Evolutionary conservation across 2,329 filamentous ascomycete species (phyloP).

Genomic region (Magnaporthiopsis rhizophila): DNA sequence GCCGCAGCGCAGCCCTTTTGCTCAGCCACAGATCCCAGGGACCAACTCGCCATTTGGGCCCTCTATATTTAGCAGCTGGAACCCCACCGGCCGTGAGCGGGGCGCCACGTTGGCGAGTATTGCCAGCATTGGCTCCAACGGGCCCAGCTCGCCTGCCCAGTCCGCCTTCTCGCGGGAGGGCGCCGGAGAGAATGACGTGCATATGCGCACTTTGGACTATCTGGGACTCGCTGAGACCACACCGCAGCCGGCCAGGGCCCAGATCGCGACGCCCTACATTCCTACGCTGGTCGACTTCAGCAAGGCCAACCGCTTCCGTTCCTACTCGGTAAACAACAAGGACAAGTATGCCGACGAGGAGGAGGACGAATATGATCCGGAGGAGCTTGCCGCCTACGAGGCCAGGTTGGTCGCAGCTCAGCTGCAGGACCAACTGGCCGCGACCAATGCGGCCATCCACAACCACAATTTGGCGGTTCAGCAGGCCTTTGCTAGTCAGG

Average conservation of each 20-base stretch:
- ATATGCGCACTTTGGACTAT: slow-evolving; percentile 87
- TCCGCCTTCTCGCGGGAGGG: slow-evolving; percentile 83
- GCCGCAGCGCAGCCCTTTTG: slow-evolving; percentile 74
- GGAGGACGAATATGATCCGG: slow-evolving; percentile 62
- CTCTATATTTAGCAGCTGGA: slow-evolving; percentile 87
- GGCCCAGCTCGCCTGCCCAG: slow-evolving; percentile 76
- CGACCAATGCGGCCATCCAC: slow-evolving; percentile 65
- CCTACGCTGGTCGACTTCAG: slow-evolving; percentile 69
- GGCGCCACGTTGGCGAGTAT: slow-evolving; percentile 76
- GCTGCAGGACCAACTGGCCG: slow-evolving; percentile 54
- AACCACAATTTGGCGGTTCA: slow-evolving; percentile 92
- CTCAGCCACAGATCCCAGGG: slow-evolving; percentile 42
- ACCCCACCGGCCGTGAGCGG: slow-evolving; percentile 64
- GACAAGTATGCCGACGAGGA: slow-evolving; percentile 93
- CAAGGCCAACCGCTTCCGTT: slow-evolving; percentile 80
- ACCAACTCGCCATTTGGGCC: slow-evolving; percentile 70
- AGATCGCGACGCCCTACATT: slow-evolving; percentile 66
- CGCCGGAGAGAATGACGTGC: slow-evolving; percentile 76
- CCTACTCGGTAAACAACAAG: slow-evolving; percentile 97
- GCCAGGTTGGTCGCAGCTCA: slow-evolving; percentile 48
- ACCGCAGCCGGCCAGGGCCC: slow-evolving; percentile 70
- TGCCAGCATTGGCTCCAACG: slow-evolving; percentile 85
- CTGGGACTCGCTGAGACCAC: slow-evolving; percentile 82
- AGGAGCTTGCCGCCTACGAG: slow-evolving; percentile 46
- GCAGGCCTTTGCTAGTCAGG: slow-evolving; percentile 82